A percentile compares a stretch with the other conserved stretches of the same genome.
Conservation (phyloP, 441 rosid species). For the Euphorbia celastroides region DNA sequence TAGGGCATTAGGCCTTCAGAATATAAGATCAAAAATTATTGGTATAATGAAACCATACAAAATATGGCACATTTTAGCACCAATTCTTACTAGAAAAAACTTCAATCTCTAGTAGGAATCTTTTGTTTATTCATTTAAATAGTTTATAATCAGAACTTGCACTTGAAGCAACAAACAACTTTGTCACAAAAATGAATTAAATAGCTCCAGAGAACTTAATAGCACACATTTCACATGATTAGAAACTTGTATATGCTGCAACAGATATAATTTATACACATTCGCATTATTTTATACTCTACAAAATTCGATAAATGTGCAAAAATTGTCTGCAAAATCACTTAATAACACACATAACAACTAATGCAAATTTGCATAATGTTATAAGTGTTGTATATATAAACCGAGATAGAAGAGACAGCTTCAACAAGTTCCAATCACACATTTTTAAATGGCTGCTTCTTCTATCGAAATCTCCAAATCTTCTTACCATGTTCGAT, state of each 20-base stretch:
- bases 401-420: neutral
- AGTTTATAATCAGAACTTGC: neutral
- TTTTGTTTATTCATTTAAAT: neutral
- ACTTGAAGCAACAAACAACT: neutral
- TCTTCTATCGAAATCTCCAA: neutral
- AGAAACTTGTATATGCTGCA: neutral
- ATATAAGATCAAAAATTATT: too few relatives aligned
- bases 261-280: neutral
- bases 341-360: neutral
- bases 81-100: constrained; percentile 27
- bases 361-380: neutral
- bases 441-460: neutral
- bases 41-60: neutral
- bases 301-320: neutral
- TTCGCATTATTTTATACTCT: neutral
- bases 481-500: constrained; percentile 23
- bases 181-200: constrained; percentile 2
- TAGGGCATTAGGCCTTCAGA: too few relatives aligned
- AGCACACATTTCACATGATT: neutral
- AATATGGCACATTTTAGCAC: neutral
- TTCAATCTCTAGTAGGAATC: neutral
- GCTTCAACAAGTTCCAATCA: neutral
- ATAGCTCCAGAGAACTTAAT: neutral
- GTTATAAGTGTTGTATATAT: neutral
- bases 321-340: neutral